Percentiles rank a stretch among this genome's conserved stretches.
These are phyloP conservation scores for Hygrophila difformis DNA, from an alignment of 257 asterid species.

Conservation along the genomic window DNA sequence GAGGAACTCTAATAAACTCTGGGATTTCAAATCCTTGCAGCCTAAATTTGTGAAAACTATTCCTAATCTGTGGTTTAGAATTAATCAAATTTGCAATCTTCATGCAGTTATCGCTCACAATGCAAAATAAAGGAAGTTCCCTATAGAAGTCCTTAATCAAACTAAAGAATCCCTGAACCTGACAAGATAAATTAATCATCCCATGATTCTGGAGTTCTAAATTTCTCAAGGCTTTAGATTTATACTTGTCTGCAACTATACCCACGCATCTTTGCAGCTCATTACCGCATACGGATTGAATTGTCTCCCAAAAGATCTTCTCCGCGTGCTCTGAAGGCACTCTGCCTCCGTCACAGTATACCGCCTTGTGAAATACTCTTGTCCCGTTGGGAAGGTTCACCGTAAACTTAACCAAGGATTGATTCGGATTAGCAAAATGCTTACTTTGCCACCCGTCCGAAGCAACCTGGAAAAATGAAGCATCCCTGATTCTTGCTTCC, in stretches of 20 bases:
- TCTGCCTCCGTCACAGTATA: constrained; percentile 26
- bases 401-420: constrained; percentile 32
- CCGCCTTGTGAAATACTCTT: constrained; percentile 42
- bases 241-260: constrained; percentile 53
- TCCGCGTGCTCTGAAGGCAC: constrained; percentile 53
- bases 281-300: constrained; percentile 39
- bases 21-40: constrained; percentile 37
- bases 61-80: constrained; percentile 41
- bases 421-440: constrained; percentile 28
- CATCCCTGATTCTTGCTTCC: constrained; percentile 53
- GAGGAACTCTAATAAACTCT: constrained; percentile 45
- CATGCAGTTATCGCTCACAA: constrained; percentile 45
- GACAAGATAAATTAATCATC: constrained; percentile 68
- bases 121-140: constrained; percentile 50
- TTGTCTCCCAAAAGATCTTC: constrained; percentile 47
- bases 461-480: constrained; percentile 51
- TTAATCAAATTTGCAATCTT: constrained; percentile 51
- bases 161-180: constrained; percentile 44
- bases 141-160: constrained; percentile 50
- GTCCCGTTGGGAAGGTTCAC: constrained; percentile 70
- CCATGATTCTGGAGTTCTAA: constrained; percentile 47
- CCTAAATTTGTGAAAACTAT: constrained; percentile 38
- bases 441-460: constrained; percentile 56
- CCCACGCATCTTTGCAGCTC: constrained; percentile 46
- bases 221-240: constrained; percentile 50